These are phyloP conservation scores for Oldenlandia corymbosa DNA, from an alignment of 257 asterid genomes.

Conservation along the genomic window DNA sequence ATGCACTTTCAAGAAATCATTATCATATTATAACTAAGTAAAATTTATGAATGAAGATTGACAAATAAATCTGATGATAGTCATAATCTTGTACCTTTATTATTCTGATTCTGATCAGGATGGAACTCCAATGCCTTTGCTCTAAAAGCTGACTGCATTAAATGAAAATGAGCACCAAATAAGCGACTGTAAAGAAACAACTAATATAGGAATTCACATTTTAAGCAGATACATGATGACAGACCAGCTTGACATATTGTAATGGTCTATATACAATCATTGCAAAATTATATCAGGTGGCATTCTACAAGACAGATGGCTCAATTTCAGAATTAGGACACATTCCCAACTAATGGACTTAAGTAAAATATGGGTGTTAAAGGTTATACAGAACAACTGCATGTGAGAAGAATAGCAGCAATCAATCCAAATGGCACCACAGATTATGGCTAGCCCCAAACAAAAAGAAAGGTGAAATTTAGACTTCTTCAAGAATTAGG, in stretches of 20 bases:
- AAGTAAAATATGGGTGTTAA: background rate
- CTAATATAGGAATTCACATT: background rate
- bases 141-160: conserved; percentile 79
- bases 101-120: conserved; percentile 87
- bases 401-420: too few species aligned
- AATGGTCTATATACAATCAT: too few species aligned
- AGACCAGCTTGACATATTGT: too few species aligned
- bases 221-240: too few species aligned
- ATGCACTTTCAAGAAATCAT: background rate
- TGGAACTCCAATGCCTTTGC: conserved; percentile 80
- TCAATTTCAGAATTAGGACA: background rate
- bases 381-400: background rate
- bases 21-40: background rate
- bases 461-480: background rate
- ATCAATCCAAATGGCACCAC: too few species aligned
- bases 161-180: conserved; percentile 10
- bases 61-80: background rate
- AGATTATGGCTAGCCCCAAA: too few species aligned
- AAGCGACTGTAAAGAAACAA: conserved; percentile 6
- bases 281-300: background rate
- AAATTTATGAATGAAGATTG: background rate
- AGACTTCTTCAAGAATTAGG: background rate
- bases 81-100: conserved; percentile 47
- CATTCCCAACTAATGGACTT: background rate
- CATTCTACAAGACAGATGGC: background rate